Percentiles rank a stretch among this genome's conserved stretches.
phyloP scores from a whole-genome alignment of 306 rosid species.

The Sphenostylis stenocarpa region DNA sequence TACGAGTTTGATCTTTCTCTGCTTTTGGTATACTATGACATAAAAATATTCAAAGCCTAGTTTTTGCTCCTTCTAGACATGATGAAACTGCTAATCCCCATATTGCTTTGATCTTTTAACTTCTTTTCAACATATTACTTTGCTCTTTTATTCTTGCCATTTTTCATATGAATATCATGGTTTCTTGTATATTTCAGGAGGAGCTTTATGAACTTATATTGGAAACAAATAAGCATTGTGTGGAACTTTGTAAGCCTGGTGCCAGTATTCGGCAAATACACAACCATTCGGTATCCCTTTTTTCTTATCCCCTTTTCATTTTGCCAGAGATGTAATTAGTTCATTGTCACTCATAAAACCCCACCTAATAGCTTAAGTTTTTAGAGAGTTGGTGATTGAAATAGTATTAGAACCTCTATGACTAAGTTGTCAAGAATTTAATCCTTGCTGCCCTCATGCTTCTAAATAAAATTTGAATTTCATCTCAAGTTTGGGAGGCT shows the following conservation, averaged over 20 bases:
- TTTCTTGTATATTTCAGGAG: constrained; percentile 58
- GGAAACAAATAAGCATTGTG: constrained; percentile 70
- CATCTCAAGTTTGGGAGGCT: neutral
- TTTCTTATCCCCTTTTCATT: neutral
- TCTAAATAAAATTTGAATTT: constrained; percentile 4
- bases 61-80: constrained; percentile 1
- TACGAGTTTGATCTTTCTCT: neutral
- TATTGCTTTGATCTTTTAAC: constrained; percentile 5
- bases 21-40: neutral
- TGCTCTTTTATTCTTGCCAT: neutral
- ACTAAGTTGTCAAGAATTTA: neutral
- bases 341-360: neutral
- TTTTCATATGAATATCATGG: constrained; percentile 18
- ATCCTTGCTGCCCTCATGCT: neutral
- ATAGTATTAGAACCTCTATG: neutral
- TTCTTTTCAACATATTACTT: constrained; percentile 8
- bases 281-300: constrained; percentile 65
- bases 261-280: constrained; percentile 75
- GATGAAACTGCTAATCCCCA: neutral
- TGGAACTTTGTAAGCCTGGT: constrained; percentile 93
- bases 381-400: constrained; percentile 13
- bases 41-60: constrained; percentile 10
- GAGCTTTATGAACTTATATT: constrained; percentile 88
- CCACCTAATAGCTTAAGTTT: neutral
- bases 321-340: neutral